Base-by-base conservation (phyloP, 108 stramenopile genomes). In the Cyclotella atomus region DNA sequence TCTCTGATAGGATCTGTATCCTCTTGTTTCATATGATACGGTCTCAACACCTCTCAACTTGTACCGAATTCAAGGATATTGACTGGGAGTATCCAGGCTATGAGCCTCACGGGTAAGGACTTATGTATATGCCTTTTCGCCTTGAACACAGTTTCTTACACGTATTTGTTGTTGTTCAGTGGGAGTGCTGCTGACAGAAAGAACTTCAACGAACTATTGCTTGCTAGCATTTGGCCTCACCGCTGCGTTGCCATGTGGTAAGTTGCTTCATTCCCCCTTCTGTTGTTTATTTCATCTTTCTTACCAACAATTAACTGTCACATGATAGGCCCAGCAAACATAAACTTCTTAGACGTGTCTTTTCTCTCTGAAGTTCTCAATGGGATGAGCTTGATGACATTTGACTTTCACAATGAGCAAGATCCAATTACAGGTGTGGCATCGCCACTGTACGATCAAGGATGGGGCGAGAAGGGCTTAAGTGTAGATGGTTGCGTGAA, bases 401-500 rank as follows among this genome's bases (percentile, higher is more conserved):
- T 65, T 76, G 75, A 76, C 43, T 69, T 76, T 53, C 75, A 76
- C 35, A 65, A 65, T 47, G 67, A 63, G 38, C 23, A 36, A 49
- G 72, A 73, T 1, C 64, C 64, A 2, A 21, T 73, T 25, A 76
- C 75, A 2, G 54, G 55, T 34, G 65, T 59, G 14, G 64, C 76
- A 44, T 28, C 80, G 8, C 80, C 80, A 21, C 30, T 81, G 10
- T 71, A 56, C 49, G 62, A 81, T 56, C 80, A 81, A 57, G 75
- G 53, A 16, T 81, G 71, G 70, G 79, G 72, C 23, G 52, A 75
- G 24, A 29, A 47, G 28, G 62, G 69, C 17, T 50, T 77, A 38
- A 77, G 80, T 64, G 80, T 81, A 10, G 75, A 81, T 60, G 70
- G 76, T 12, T 81, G 80, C 20, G 80, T 81, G 24, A 64, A 54